Percentiles rank a stretch among this genome's conserved stretches.
phyloP scores from a whole-genome alignment of 2,329 filamentous ascomycete genomes.

The Fusarium sp. region DNA sequence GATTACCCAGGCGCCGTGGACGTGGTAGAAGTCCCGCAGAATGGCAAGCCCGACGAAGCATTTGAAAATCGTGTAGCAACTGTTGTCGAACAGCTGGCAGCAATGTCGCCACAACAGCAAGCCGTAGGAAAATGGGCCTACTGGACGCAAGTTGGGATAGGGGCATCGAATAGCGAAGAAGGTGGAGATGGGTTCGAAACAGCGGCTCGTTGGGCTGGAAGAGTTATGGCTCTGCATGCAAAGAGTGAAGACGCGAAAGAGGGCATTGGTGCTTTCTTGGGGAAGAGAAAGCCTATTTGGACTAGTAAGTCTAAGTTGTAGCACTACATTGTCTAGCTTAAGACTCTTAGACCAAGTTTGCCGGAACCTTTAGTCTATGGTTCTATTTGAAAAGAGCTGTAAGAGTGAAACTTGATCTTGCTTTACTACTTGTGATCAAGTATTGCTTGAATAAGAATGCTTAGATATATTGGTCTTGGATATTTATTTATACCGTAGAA shows the following conservation, averaged over 20 bases:
- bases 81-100: constrained; percentile 24
- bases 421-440: too few species aligned
- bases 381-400: too few species aligned
- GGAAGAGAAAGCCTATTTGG: constrained; percentile 37
- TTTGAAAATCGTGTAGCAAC: constrained; percentile 32
- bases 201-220: constrained; percentile 41
- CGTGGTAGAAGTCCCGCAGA: constrained; percentile 6
- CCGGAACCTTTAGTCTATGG: too few species aligned
- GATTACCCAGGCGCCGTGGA: constrained; percentile 40
- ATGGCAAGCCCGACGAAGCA: not conserved
- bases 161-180: not conserved
- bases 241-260: constrained; percentile 45
- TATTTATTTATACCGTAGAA: too few species aligned
- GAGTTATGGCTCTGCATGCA: constrained; percentile 46
- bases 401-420: too few species aligned
- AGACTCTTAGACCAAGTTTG: too few species aligned
- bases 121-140: constrained; percentile 48
- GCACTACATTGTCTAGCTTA: too few species aligned
- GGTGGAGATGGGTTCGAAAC: constrained; percentile 42
- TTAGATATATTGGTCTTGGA: too few species aligned
- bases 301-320: constrained; percentile 3
- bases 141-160: constrained; percentile 42
- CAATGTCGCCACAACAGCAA: constrained; percentile 39
- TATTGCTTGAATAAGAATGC: too few species aligned
- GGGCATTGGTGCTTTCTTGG: constrained; percentile 43